Evolutionary conservation across 2,329 filamentous ascomycete species (phyloP).

Genomic region (Xylariomycetidae sp.): DNA sequence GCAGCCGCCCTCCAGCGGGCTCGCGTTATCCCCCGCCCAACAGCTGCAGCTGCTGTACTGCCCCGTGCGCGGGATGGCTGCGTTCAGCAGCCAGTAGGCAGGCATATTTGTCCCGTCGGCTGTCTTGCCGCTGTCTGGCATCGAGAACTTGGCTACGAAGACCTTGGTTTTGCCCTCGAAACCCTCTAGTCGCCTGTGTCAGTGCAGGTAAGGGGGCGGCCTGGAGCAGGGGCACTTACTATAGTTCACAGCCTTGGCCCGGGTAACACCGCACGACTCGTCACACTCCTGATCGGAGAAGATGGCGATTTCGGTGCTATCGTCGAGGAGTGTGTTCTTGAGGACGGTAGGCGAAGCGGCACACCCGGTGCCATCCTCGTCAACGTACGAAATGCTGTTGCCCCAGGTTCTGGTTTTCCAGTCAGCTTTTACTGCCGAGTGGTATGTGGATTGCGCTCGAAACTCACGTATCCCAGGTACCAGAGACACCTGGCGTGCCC

Average conservation of each 20-base stretch:
- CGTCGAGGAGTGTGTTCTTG: constrained; percentile 32
- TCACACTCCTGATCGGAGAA: constrained; percentile 37
- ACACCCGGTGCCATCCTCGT: constrained; percentile 33
- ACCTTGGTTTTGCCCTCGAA: constrained; percentile 65
- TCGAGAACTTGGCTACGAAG: constrained; percentile 68
- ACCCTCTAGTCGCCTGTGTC: constrained; percentile 45
- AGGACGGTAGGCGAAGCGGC: constrained; percentile 34
- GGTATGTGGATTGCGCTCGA: too few species aligned
- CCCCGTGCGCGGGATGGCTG: constrained; percentile 60
- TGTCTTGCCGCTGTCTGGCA: constrained; percentile 56
- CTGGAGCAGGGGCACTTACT: constrained; percentile 27
- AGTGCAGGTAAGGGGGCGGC: not conserved
- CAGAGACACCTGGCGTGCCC: constrained; percentile 34
- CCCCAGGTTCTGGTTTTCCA: constrained; percentile 33
- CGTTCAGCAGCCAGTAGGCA: constrained; percentile 71
- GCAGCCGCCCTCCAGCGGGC: constrained; percentile 42
- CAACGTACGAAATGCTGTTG: constrained; percentile 40
- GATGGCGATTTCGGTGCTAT: constrained; percentile 41
- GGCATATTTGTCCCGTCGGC: constrained; percentile 60
- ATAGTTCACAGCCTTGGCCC: constrained; percentile 38
- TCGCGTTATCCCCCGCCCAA: constrained; percentile 45
- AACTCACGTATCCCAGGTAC: constrained; percentile 39
- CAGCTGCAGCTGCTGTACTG: constrained; percentile 71
- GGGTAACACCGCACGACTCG: constrained; percentile 36
- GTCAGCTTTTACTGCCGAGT: too few species aligned